Conservation (phyloP, 129 eudicot species). For the Tagetes patula region DNA sequence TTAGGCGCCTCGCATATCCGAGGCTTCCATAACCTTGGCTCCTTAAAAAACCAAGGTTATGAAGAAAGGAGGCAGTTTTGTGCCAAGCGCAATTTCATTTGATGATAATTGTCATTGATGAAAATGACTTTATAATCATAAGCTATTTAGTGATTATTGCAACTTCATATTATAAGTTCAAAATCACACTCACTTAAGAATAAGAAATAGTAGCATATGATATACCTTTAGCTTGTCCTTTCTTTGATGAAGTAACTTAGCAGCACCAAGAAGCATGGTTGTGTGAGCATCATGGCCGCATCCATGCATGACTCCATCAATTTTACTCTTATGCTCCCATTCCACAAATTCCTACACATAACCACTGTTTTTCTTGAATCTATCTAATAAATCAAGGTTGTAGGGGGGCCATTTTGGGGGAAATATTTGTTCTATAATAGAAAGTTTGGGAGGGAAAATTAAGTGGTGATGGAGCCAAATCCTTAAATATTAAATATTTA, state of each 20-base stretch:
- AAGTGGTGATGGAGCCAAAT: no score
- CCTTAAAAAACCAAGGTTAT: not conserved
- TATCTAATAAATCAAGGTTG: no score
- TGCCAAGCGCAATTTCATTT: no score
- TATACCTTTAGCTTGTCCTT: constrained; percentile 63
- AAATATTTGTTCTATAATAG: no score
- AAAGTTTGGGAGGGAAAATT: no score
- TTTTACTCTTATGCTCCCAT: constrained; percentile 93
- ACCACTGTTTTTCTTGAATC: no score
- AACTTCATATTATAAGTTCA: not conserved
- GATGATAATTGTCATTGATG: no score
- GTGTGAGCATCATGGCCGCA: constrained; percentile 98
- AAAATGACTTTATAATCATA: not conserved
- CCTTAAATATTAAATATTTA: no score
- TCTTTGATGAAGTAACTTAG: constrained; percentile 75
- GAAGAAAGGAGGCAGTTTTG: no score
- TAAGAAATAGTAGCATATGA: not conserved
- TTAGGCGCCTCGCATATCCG: not conserved
- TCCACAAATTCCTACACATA: constrained; percentile 67
- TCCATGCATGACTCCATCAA: constrained; percentile 81
- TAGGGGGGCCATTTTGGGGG: no score
- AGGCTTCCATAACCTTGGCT: not conserved
- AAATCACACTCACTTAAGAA: not conserved
- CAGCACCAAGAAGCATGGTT: constrained; percentile 93
- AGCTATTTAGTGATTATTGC: not conserved